A percentile compares a stretch with the other conserved stretches of the same genome.
These are phyloP conservation scores for Globisporangium abappressorium DNA, from an alignment of 352 stramenopile species.

Conservation along the genomic window DNA sequence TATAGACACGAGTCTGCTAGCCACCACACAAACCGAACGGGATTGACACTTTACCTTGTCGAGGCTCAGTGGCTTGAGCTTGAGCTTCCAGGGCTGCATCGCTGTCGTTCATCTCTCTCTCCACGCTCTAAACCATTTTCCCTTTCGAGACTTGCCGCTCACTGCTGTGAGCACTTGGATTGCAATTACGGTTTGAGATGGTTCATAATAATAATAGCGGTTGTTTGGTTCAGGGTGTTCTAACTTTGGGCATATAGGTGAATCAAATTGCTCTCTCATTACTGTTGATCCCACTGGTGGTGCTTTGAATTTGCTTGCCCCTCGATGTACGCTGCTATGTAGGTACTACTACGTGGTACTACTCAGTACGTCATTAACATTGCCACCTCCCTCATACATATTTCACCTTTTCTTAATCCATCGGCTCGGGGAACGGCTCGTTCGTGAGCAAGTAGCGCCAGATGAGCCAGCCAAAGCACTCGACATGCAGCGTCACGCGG, in stretches of 20 bases:
- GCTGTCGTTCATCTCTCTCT: conserved; percentile 8
- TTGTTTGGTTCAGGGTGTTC: too few species aligned
- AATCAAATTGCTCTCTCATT: too few species aligned
- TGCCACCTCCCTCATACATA: background rate
- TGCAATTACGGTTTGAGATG: too few species aligned
- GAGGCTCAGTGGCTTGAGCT: background rate
- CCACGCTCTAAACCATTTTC: background rate
- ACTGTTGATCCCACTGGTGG: too few species aligned
- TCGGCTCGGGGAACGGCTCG: conserved; percentile 66
- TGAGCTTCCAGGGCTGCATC: background rate
- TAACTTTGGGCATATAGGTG: too few species aligned
- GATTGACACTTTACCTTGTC: background rate
- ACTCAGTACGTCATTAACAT: background rate
- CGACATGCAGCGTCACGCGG: conserved; percentile 79
- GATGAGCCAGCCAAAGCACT: conserved; percentile 85
- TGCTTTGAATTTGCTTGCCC: too few species aligned
- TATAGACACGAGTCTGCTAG: background rate
- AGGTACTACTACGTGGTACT: too few species aligned
- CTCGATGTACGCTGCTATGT: too few species aligned
- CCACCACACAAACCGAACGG: too few species aligned
- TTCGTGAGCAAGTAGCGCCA: conserved; percentile 85
- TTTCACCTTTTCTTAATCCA: conserved; percentile 29
- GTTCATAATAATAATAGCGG: too few species aligned
- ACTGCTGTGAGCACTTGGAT: too few species aligned
- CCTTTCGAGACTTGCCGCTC: too few species aligned